Evolutionary conservation across 2,329 filamentous ascomycete species (phyloP).

Genomic region (Aspergillus ibericus): DNA sequence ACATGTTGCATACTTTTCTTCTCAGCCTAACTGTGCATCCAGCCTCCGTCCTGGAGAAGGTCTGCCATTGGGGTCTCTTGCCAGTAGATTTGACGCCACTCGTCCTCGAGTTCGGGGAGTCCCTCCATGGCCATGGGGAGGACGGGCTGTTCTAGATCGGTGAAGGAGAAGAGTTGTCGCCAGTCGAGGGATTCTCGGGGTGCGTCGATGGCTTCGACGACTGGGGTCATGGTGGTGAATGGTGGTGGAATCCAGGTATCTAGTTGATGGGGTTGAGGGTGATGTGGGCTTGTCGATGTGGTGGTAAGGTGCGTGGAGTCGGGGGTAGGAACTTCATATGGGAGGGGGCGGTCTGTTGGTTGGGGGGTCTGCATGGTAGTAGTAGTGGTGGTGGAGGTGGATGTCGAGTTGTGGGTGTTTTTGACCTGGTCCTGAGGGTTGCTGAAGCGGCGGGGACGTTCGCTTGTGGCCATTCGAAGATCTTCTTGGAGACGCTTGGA

Average conservation of each 20-base stretch:
- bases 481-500: slow-evolving; percentile 46
- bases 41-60: slow-evolving; percentile 42
- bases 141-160: slow-evolving; percentile 38
- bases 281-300: slow-evolving; percentile 25
- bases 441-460: slow-evolving; percentile 32
- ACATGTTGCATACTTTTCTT: neutral
- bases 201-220: slow-evolving; percentile 35
- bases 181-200: slow-evolving; percentile 41
- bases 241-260: slow-evolving; percentile 35
- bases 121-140: slow-evolving; percentile 40
- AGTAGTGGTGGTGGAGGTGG: slow-evolving; percentile 19
- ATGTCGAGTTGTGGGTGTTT: slow-evolving; percentile 1
- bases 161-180: slow-evolving; percentile 44
- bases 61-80: slow-evolving; percentile 45
- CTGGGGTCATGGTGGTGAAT: slow-evolving; percentile 25
- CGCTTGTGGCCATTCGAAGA: slow-evolving; percentile 38
- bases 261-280: slow-evolving; percentile 22
- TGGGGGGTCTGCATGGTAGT: slow-evolving; percentile 21
- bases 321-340: slow-evolving; percentile 32
- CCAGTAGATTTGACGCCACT: slow-evolving; percentile 48
- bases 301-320: slow-evolving; percentile 29
- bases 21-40: slow-evolving; percentile 31
- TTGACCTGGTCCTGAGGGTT: slow-evolving; percentile 6
- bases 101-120: slow-evolving; percentile 43
- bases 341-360: slow-evolving; percentile 18